These are phyloP conservation scores for Amoebophrya sp. DNA, from an alignment of 169 alveolate genomes.

Conservation along the genomic window DNA sequence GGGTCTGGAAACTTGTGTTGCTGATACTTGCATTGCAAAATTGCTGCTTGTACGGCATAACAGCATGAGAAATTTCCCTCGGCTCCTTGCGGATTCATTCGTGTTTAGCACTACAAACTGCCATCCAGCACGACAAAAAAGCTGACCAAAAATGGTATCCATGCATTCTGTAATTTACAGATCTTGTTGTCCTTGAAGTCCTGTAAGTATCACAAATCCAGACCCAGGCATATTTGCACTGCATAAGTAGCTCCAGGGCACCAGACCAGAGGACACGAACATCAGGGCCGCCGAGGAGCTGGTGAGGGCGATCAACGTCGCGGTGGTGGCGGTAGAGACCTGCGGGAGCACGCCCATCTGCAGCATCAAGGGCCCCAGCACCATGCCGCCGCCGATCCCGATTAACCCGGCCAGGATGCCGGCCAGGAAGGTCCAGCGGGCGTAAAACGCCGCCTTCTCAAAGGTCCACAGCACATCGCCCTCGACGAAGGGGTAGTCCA, in stretches of 20 bases:
- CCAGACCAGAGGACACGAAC: slow-evolving; percentile 35
- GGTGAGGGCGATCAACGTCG: slow-evolving; percentile 42
- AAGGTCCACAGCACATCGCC: slow-evolving; percentile 48
- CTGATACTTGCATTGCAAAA: too few species aligned
- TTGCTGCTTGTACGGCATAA: too few species aligned
- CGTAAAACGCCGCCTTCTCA: slow-evolving; percentile 26
- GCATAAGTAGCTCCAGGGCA: slow-evolving; percentile 42
- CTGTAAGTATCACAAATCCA: too few species aligned
- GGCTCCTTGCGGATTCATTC: too few species aligned
- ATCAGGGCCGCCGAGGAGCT: slow-evolving; percentile 44
- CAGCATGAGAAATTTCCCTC: too few species aligned
- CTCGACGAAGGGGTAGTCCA: slow-evolving; percentile 5
- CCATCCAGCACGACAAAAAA: too few species aligned
- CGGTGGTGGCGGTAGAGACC: slow-evolving; percentile 49
- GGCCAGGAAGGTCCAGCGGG: slow-evolving; percentile 44
- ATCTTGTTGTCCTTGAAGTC: too few species aligned
- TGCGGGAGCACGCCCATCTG: slow-evolving; percentile 55
- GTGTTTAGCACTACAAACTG: too few species aligned
- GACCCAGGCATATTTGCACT: too few species aligned
- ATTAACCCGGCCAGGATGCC: slow-evolving; percentile 57
- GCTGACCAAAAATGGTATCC: too few species aligned
- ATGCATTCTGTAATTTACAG: too few species aligned
- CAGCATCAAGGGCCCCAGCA: slow-evolving; percentile 59
- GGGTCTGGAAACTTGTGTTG: too few species aligned
- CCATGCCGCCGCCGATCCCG: slow-evolving; percentile 61